Evolutionary conservation across 306 rosid species (phyloP).

Genomic region (Clitoria ternatea): DNA sequence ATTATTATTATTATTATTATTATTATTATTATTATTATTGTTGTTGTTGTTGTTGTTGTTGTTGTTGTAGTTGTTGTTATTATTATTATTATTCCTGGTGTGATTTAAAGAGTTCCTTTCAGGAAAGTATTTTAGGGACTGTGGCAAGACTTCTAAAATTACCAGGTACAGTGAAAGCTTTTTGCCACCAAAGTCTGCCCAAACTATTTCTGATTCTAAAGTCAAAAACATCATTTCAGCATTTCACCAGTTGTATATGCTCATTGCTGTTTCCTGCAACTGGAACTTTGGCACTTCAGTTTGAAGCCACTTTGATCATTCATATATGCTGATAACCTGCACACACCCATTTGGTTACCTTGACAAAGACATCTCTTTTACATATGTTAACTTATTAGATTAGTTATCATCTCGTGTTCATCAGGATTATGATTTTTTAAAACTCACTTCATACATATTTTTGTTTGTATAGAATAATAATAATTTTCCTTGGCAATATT

Average conservation of each 20-base stretch:
- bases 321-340: slow-evolving; percentile 92
- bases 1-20: neutral
- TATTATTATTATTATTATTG: neutral
- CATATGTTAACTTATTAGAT: slow-evolving; percentile 30
- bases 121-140: slow-evolving; percentile 40
- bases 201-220: slow-evolving; percentile 56
- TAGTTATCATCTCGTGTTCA: slow-evolving; percentile 17
- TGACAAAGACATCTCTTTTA: slow-evolving; percentile 59
- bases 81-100: neutral
- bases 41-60: neutral
- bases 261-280: slow-evolving; percentile 81
- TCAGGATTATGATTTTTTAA: slow-evolving; percentile 18
- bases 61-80: neutral
- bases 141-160: slow-evolving; percentile 91
- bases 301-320: slow-evolving; percentile 87
- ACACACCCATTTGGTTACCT: slow-evolving; percentile 82
- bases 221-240: slow-evolving; percentile 77
- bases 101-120: slow-evolving; percentile 17
- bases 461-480: neutral
- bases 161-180: slow-evolving; percentile 89
- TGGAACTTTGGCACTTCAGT: slow-evolving; percentile 90
- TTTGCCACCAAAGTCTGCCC: slow-evolving; percentile 62
- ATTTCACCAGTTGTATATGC: slow-evolving; percentile 80
- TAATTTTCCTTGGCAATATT: slow-evolving; percentile 25
- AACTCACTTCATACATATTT: slow-evolving; percentile 12